Evolutionary conservation across 192 early-diverging fungal species (phyloP).

Genomic region (Podila minutissima): DNA sequence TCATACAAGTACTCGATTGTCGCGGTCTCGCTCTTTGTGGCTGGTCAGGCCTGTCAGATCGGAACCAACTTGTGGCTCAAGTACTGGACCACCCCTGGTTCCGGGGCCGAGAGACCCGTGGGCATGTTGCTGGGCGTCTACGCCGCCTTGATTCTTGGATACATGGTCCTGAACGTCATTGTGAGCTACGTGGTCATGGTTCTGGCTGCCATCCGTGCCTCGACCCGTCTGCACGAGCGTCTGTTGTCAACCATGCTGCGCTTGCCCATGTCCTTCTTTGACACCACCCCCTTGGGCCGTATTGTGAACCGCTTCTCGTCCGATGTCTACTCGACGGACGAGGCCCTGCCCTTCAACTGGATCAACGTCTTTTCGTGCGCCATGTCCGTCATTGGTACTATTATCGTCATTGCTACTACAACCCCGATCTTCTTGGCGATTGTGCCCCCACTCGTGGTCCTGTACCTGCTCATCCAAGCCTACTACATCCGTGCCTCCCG

Average conservation of each 20-base stretch:
- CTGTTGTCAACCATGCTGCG: slow-evolving; percentile 73
- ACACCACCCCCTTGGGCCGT: slow-evolving; percentile 81
- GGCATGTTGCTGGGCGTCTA: slow-evolving; percentile 25
- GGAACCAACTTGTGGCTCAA: slow-evolving; percentile 71
- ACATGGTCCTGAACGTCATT: slow-evolving; percentile 4
- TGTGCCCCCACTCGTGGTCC: slow-evolving; percentile 58
- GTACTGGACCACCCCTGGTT: slow-evolving; percentile 59
- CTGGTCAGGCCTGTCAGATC: slow-evolving; percentile 62
- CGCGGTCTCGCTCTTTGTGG: slow-evolving; percentile 65
- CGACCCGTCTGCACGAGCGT: slow-evolving; percentile 62
- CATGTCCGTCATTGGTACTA: slow-evolving; percentile 42
- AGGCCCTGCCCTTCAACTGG: slow-evolving; percentile 63
- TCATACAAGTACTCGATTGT: slow-evolving; percentile 60
- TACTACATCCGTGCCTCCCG: slow-evolving; percentile 80
- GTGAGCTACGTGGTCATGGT: slow-evolving; percentile 31
- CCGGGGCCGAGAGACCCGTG: background rate
- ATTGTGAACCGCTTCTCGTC: slow-evolving; percentile 92
- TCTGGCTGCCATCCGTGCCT: slow-evolving; percentile 65
- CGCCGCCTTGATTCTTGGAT: slow-evolving; percentile 21
- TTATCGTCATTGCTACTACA: slow-evolving; percentile 52
- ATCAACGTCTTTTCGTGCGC: slow-evolving; percentile 49
- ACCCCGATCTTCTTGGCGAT: slow-evolving; percentile 60
- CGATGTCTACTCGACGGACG: slow-evolving; percentile 85
- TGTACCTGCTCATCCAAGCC: slow-evolving; percentile 59
- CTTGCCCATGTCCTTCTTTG: slow-evolving; percentile 66